Percentiles rank a stretch among this genome's conserved stretches.
phyloP scores from a whole-genome alignment of 768 basidiomycete species.

The Xerocomellus dryophilus region DNA sequence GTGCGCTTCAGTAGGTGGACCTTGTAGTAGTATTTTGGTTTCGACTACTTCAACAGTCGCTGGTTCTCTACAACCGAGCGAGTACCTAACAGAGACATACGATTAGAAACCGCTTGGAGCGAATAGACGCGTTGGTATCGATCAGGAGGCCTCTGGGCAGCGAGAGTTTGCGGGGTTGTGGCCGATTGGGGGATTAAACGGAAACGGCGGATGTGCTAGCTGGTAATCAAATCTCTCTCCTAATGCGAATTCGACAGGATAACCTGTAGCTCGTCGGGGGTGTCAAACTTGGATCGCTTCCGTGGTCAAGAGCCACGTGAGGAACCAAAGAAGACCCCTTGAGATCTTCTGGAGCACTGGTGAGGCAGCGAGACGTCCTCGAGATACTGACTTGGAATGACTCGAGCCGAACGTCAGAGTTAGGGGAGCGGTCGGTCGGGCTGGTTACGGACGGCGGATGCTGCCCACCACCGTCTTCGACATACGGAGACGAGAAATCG shows the following conservation, averaged over 20 bases:
- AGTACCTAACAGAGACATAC: too few species aligned
- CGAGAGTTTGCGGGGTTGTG: constrained; percentile 10
- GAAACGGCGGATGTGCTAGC: constrained; percentile 5
- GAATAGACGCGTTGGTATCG: constrained; percentile 27
- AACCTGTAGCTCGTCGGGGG: constrained; percentile 72
- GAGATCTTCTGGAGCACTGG: constrained; percentile 37
- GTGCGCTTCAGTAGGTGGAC: too few species aligned
- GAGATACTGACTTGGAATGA: constrained; percentile 31
- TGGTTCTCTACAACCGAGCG: too few species aligned
- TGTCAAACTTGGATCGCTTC: constrained; percentile 69
- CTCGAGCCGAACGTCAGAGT: constrained; percentile 37
- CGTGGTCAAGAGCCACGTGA: constrained; percentile 31
- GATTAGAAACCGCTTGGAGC: too few species aligned
- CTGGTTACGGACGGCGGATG: constrained; percentile 25
- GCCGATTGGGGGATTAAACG: constrained; percentile 44
- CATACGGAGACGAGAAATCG: constrained; percentile 31
- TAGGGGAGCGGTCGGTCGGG: constrained; percentile 26
- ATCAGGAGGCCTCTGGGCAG: constrained; percentile 17
- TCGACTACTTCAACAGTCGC: too few species aligned
- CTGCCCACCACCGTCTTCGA: constrained; percentile 21
- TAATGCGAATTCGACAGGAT: constrained; percentile 49
- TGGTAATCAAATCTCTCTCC: constrained; percentile 29
- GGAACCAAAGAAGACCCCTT: constrained; percentile 30
- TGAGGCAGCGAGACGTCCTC: constrained; percentile 20
- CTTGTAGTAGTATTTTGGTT: too few species aligned